Percentiles rank a stretch among this genome's conserved stretches.
phyloP scores from a whole-genome alignment of 208 protist species.

The Blastocrithidia nonstop region DNA sequence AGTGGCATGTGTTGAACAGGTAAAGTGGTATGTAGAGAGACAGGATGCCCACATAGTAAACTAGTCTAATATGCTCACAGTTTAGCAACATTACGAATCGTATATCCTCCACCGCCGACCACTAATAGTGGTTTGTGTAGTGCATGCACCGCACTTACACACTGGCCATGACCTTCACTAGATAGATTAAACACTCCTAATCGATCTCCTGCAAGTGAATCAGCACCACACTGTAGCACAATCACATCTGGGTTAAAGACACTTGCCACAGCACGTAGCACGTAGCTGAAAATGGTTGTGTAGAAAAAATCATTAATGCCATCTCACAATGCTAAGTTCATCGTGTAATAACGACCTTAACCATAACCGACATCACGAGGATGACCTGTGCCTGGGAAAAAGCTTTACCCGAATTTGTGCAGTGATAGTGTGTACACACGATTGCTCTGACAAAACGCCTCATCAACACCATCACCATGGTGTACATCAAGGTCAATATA shows the following conservation, averaged over 20 bases:
- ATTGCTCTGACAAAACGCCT: constrained; percentile 99
- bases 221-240: constrained; percentile 98
- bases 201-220: constrained; percentile 95
- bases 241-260: constrained; percentile 86
- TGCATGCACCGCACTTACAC: constrained; percentile 87
- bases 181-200: constrained; percentile 90
- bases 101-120: constrained; percentile 99
- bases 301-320: constrained; percentile 86
- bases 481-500: constrained; percentile 99
- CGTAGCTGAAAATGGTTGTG: constrained; percentile 57
- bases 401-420: constrained; percentile 98
- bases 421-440: constrained; percentile 99
- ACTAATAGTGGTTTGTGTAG: constrained; percentile 93
- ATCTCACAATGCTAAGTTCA: constrained; percentile 83
- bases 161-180: constrained; percentile 88
- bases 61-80: constrained; percentile 94
- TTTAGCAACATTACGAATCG: constrained; percentile 96
- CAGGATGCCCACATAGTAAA: constrained; percentile 49
- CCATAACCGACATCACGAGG: constrained; percentile 68
- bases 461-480: constrained; percentile 99
- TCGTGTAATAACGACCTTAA: constrained; percentile 66
- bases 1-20: constrained; percentile 50
- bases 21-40: constrained; percentile 49
- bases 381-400: constrained; percentile 96
- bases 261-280: constrained; percentile 30